These are phyloP conservation scores for Agaricus blazei DNA, from an alignment of 768 basidiomycete genomes.

Conservation along the genomic window DNA sequence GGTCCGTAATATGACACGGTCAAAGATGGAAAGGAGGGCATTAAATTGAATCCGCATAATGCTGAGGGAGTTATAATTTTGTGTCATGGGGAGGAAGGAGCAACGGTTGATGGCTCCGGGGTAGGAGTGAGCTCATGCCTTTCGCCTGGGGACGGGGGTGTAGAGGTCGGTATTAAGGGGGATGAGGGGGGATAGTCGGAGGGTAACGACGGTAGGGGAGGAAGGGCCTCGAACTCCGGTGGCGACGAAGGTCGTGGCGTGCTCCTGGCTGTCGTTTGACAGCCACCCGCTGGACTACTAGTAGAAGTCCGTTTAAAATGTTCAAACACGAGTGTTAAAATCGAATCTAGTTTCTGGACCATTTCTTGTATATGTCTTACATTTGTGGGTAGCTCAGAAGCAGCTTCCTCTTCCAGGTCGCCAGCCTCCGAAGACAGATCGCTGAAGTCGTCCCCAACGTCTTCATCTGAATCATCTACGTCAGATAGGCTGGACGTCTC, in stretches of 20 bases:
- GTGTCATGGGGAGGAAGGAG: slow-evolving; percentile 19
- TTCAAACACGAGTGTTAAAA: slow-evolving; percentile 79
- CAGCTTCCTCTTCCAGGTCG: slow-evolving; percentile 31
- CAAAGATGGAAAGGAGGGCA: slow-evolving; percentile 88
- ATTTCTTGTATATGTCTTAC: slow-evolving; percentile 74
- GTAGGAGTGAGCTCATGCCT: slow-evolving; percentile 3
- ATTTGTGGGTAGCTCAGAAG: slow-evolving; percentile 46
- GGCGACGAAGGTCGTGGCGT: slow-evolving; percentile 21
- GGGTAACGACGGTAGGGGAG: slow-evolving; percentile 12
- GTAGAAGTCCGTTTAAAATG: slow-evolving; percentile 60
- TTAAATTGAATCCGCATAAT: slow-evolving; percentile 65
- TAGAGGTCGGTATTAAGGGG: slow-evolving; percentile 7
- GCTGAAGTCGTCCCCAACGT: slow-evolving; percentile 55
- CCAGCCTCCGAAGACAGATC: slow-evolving; percentile 74
- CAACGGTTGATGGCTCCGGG: not conserved
- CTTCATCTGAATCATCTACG: slow-evolving; percentile 47
- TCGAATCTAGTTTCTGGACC: slow-evolving; percentile 88
- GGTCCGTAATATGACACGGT: slow-evolving; percentile 88
- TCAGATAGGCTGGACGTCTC: slow-evolving; percentile 27
- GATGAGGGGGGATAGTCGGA: slow-evolving; percentile 3
- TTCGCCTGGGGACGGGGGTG: not conserved
- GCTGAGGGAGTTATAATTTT: slow-evolving; percentile 13
- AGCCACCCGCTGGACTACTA: not conserved
- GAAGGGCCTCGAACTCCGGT: slow-evolving; percentile 31
- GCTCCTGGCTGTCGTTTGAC: slow-evolving; percentile 12